A percentile compares a stretch with the other conserved stretches of the same genome.
phyloP scores from a whole-genome alignment of 306 rosid genomes.

The Luffa aegyptiaca region DNA sequence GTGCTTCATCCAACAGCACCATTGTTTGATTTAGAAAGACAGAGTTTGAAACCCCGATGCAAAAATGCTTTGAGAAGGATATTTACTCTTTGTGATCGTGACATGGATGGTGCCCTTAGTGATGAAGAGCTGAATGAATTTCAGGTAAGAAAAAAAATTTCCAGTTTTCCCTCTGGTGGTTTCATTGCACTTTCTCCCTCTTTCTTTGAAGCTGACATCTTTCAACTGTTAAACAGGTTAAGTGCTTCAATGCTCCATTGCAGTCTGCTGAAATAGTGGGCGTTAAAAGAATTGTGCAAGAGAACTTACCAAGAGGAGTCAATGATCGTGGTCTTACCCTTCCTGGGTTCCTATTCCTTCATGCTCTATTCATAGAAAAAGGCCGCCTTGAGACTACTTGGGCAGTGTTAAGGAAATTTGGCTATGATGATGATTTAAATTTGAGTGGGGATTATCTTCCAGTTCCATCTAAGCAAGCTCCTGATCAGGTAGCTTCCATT shows the following conservation, averaged over 20 bases:
- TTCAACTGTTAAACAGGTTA: slow-evolving; percentile 37
- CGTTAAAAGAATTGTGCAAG: slow-evolving; percentile 64
- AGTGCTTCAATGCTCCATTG: slow-evolving; percentile 67
- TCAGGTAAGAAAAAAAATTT: slow-evolving; percentile 39
- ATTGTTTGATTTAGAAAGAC: slow-evolving; percentile 68
- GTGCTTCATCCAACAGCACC: slow-evolving; percentile 82
- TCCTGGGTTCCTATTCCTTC: slow-evolving; percentile 62
- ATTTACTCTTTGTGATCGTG: slow-evolving; percentile 69
- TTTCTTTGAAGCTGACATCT: slow-evolving; percentile 7
- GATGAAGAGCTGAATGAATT: slow-evolving; percentile 78
- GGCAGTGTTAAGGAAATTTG: slow-evolving; percentile 81
- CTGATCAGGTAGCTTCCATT: slow-evolving; percentile 66
- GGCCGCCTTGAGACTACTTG: slow-evolving; percentile 77
- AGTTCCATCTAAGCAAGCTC: slow-evolving; percentile 52
- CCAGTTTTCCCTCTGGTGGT: background rate
- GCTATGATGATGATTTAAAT: slow-evolving; percentile 70
- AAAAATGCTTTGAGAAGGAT: slow-evolving; percentile 78
- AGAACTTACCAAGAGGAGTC: slow-evolving; percentile 65
- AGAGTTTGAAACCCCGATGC: slow-evolving; percentile 53
- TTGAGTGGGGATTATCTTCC: slow-evolving; percentile 62
- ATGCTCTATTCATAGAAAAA: slow-evolving; percentile 61
- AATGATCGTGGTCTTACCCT: slow-evolving; percentile 76
- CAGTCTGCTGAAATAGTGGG: slow-evolving; percentile 55
- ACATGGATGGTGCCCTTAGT: slow-evolving; percentile 89
- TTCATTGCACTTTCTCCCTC: background rate